These are phyloP conservation scores for Fusarium burgessii DNA, from an alignment of 2,329 filamentous ascomycete genomes.

Conservation along the genomic window DNA sequence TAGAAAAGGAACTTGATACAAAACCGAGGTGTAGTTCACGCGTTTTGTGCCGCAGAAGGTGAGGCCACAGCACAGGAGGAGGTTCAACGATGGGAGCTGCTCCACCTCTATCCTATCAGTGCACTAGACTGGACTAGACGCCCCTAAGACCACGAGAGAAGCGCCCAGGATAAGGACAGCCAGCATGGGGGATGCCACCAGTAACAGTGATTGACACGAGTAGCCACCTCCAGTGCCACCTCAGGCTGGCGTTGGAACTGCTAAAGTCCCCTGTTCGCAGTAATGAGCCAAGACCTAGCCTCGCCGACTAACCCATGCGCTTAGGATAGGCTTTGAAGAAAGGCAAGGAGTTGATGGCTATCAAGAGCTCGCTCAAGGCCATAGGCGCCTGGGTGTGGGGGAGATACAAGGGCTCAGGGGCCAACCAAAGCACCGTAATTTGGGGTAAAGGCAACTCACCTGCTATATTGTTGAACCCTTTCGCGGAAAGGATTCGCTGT, in stretches of 20 bases:
- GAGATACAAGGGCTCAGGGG: conserved; percentile 27
- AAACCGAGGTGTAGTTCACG: conserved; percentile 46
- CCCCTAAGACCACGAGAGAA: conserved; percentile 30
- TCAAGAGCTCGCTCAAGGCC: conserved; percentile 9
- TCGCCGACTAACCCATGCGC: conserved; percentile 28
- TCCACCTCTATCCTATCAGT: conserved; percentile 38
- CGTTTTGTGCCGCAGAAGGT: conserved; percentile 50
- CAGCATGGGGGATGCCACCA: conserved; percentile 31
- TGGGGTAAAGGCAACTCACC: conserved; percentile 31
- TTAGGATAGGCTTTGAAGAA: conserved; percentile 14
- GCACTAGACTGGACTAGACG: conserved; percentile 35
- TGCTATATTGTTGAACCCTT: conserved; percentile 18
- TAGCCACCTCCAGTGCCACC: conserved; percentile 38
- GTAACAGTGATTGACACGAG: conserved; percentile 10
- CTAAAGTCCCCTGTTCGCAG: conserved; percentile 33
- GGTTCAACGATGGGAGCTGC: conserved; percentile 43
- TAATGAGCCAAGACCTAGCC: conserved; percentile 41
- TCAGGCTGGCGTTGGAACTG: conserved; percentile 25
- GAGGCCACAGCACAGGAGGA: conserved; percentile 45
- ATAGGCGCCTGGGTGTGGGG: conserved; percentile 37
- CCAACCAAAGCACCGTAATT: conserved; percentile 37
- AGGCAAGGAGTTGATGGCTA: conserved; percentile 18
- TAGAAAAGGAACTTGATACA: conserved; percentile 47
- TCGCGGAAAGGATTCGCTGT: conserved; percentile 29
- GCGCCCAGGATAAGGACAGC: conserved; percentile 36